Base-by-base conservation (phyloP, 106 monocot genomes). In the Dioscorea alata region DNA sequence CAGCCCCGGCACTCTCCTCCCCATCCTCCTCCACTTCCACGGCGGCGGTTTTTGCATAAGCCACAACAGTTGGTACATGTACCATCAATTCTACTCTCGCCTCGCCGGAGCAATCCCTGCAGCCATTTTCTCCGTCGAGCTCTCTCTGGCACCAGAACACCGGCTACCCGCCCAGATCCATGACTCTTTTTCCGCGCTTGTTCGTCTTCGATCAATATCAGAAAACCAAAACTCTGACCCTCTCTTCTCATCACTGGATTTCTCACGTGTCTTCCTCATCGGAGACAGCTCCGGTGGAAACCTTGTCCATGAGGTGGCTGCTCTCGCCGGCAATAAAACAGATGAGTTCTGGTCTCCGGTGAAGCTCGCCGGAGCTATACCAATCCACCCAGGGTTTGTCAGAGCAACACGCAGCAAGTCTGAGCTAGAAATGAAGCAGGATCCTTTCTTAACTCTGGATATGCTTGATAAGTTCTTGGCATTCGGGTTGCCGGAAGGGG, bases 41-140 rank as follows among this genome's bases (percentile, higher is more conserved):
- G 93, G 93, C 13, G 93, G 93, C 52, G 93, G 93, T 15, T 93
- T 93, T 80, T 93, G 93, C 86, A 84, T 93, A 54, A 75, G 74
- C 65, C 81, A 79, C 50, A 53, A 74, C 42, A 77, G 82, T 7
- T 84, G 86, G 89, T 53, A 74, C 69, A 89, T 86, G 84, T 93
- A 89, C 82, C 84, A 93, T 82, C 86, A 89, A 2, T 89, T 93
- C 75, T 93, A 93, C 76, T 35, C 89, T 22, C 84, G 86, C 52
- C 66, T 93, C 57, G 86, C 86, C 75, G 22, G 73, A 48, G 13
- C 83, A 17, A 10, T 83, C 60, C 86, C 81, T 1, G 81, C 86
- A 14, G 57, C 71, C 23, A 77, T 89, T 19, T 65, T 89, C 64
- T 89, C 93, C 22, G 80, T 82, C 20, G 77, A 71, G 57, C 86